Evolutionary conservation across 1,284 basidiomycete species (phyloP), one percentile per base, ranked within the genome.

Genomic region (Coriolopsis trogii): DNA sequence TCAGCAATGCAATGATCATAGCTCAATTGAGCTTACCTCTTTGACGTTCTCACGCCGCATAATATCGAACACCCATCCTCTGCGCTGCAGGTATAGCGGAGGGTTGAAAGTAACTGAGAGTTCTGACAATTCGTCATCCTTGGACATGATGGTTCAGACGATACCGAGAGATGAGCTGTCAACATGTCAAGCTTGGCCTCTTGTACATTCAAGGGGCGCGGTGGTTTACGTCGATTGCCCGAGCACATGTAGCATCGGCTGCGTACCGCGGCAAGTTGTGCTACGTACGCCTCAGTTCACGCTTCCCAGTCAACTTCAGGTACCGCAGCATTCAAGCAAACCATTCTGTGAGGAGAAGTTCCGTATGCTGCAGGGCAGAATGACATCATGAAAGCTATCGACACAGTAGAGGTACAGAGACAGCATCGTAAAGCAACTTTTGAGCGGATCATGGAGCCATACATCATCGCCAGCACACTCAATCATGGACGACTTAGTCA

Each of bases 21-120:
- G n/a, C n/a, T 3, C 18, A 18, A 18, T 47, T 12, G 20, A 12
- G 40, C 78, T 58, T 60, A 88, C 90, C 62, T 79, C 74, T 10
- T 74, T 74, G 37, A 89, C 75, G 16, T 70, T 69, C 58, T 90
- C 83, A 26, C 76, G 72, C 28, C 86, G 73, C 37, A 93, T 70
- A 18, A 80, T 70, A 52, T 85, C 79, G 3, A 91, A 72, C 18
- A 89, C 77, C 85, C 87, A 91, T 50, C 84, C 82, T 46, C 85
- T 75, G 36, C 90, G 74, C 62, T 91, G 85, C 18, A 87, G 76
- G 58, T 78, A 79, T 15, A 93, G 74, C 0, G 83, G 81, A n/a
- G 90, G 90, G 51, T 81, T 75, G 70, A 93, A 93, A 0, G 79
- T 81, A n/a, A 90, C 85, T 55, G 67, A 71, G 25, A 82, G 69